phyloP scores from a whole-genome alignment of 495 filamentous ascomycete species.

The Elasticomyces elasticus region DNA sequence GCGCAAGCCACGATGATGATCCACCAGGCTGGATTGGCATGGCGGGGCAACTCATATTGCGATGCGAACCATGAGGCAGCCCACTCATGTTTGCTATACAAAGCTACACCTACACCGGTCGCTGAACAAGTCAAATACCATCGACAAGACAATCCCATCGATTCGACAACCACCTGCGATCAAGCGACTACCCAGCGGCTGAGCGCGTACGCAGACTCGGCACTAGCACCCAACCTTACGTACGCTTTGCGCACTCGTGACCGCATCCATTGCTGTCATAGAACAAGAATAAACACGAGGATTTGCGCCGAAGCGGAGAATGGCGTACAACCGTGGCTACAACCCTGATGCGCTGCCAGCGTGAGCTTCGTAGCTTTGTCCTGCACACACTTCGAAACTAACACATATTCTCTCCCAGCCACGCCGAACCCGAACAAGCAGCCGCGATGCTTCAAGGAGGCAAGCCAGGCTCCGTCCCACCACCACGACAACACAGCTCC shows the following conservation, averaged over 20 bases:
- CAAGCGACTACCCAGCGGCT: too few species aligned
- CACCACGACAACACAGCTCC: conserved; percentile 6
- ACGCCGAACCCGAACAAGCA: conserved; percentile 80
- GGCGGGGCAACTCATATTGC: too few species aligned
- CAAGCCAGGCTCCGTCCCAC: conserved; percentile 15
- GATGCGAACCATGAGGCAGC: too few species aligned
- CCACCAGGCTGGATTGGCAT: too few species aligned
- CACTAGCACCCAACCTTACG: background rate
- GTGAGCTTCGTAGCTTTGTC: conserved; percentile 45
- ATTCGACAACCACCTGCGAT: too few species aligned
- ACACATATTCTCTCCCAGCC: conserved; percentile 42
- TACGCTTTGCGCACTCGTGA: background rate
- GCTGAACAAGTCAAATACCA: too few species aligned
- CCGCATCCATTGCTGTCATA: background rate
- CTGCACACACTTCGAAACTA: conserved; percentile 11
- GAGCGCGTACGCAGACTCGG: background rate
- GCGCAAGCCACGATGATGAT: too few species aligned
- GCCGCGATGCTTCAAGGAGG: conserved; percentile 17
- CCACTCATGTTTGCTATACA: too few species aligned
- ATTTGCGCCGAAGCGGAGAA: conserved; percentile 32
- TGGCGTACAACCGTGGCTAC: conserved; percentile 89
- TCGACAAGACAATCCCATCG: too few species aligned
- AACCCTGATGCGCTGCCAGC: conserved; percentile 97
- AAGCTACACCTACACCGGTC: too few species aligned
- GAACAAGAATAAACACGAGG: too few species aligned